A percentile compares a stretch with the other conserved stretches of the same genome.
Evolutionary conservation across 2,329 filamentous ascomycete species (phyloP).

Genomic region (Trichoderma breve): DNA sequence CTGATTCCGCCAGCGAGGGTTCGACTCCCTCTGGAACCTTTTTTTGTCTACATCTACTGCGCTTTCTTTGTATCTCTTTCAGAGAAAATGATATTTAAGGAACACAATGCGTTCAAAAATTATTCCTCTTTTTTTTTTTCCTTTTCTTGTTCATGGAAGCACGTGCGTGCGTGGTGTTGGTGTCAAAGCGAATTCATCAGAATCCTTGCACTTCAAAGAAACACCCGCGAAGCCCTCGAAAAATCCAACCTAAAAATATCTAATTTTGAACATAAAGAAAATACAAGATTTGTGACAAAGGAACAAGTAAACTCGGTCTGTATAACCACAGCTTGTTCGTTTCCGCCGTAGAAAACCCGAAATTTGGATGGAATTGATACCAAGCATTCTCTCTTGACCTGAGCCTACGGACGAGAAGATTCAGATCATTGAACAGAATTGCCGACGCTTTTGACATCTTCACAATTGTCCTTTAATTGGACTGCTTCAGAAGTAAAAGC

Average conservation of each 20-base stretch:
- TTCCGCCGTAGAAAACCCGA: neutral
- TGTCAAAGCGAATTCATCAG: neutral
- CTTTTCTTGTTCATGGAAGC: neutral
- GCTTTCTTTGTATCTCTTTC: neutral
- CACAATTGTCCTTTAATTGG: neutral
- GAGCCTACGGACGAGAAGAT: neutral
- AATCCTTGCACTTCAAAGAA: neutral
- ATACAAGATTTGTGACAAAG: neutral
- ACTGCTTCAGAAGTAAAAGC: neutral
- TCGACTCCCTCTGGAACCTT: constrained; percentile 22
- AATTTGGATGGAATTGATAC: neutral
- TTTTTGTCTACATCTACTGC: neutral
- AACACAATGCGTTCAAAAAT: neutral
- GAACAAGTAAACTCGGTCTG: neutral
- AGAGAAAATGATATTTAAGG: neutral
- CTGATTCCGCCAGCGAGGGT: constrained; percentile 23
- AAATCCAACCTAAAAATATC: neutral
- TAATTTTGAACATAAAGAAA: neutral
- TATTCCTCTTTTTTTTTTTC: neutral
- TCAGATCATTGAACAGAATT: neutral
- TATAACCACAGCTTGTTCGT: neutral
- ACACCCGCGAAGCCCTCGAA: neutral
- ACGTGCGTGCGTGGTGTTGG: neutral
- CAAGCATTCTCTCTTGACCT: neutral
- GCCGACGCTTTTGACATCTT: neutral